These are phyloP conservation scores for Pelagophyceae sp. DNA, from an alignment of 352 stramenopile genomes.

Conservation along the genomic window DNA sequence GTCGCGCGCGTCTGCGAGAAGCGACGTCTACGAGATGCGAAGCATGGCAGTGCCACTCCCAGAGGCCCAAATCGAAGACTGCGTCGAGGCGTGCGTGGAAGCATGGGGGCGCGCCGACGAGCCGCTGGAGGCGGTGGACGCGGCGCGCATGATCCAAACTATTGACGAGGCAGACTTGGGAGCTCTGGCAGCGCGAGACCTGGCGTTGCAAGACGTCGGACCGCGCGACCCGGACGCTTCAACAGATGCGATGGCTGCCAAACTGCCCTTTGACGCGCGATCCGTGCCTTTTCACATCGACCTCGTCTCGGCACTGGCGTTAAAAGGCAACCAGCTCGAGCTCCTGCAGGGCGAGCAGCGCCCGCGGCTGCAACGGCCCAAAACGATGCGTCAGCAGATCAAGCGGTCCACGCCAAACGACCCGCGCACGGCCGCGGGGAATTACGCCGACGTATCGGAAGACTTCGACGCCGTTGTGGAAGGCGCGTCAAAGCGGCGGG, in stretches of 20 bases:
- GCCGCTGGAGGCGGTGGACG: not conserved
- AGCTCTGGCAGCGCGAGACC: not conserved
- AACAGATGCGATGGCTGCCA: too few relatives aligned
- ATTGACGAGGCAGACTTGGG: too few relatives aligned
- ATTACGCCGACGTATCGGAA: too few relatives aligned
- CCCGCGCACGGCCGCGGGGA: too few relatives aligned
- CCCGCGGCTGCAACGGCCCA: too few relatives aligned
- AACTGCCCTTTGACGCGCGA: not conserved
- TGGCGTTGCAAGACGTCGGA: not conserved
- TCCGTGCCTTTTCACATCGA: not conserved
- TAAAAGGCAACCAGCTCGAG: too few relatives aligned
- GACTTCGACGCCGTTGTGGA: too few relatives aligned
- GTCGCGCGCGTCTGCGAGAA: too few relatives aligned
- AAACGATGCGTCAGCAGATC: too few relatives aligned
- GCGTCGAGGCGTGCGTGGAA: not conserved
- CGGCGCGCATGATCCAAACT: not conserved
- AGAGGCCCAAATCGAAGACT: not conserved
- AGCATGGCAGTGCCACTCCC: not conserved
- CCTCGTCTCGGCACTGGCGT: not conserved
- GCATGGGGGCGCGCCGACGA: not conserved
- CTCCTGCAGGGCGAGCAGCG: too few relatives aligned
- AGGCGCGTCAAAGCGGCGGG: too few relatives aligned
- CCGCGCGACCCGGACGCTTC: not conserved
- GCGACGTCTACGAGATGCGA: not conserved
- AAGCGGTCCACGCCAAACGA: too few relatives aligned